Base-by-base conservation (phyloP, 768 basidiomycete genomes). In the Kondoa malvinella region DNA sequence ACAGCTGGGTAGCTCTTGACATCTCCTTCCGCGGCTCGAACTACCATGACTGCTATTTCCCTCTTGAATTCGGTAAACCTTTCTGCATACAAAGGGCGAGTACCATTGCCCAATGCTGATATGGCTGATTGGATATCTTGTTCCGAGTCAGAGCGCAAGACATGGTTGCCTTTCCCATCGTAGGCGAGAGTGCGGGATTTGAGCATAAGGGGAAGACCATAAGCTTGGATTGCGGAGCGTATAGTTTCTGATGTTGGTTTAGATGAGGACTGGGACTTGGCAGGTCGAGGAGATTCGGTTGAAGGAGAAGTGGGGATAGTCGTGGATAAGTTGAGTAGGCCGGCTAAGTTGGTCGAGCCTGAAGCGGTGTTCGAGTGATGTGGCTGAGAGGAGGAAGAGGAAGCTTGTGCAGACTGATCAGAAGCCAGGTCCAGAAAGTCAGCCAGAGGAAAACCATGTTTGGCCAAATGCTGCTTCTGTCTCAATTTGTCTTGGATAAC, bases 1-100 rank as follows among this genome's bases (percentile, higher is more conserved):
- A 96, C 95, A 3, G 84, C 85, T 15, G 92, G 91, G 75, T 99
- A 97, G 2, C 87, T 88, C 57, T 77, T 76, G 1, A 92, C 84
- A 65, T 87, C 83, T 1, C 90, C 94, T 17, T 78, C 76, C 3
- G 80, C 80, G 17, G 87, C 85, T 34, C 89, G 85, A 1, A 95
- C 92, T 14, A 97, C 95, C 88, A 99, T 95, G 34, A 97, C 91
- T 0, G 95, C 92, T 34, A 96, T 86, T 77, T 97, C 95, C 73
- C 86, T 86, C 16, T 79, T 77, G 74, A 97, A 97, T 0, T 86
- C 83, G 0, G 92, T 87, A 87, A 89, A 95, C 74, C 86, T 87
- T 76, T 99, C 95, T 0, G 91, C 94, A 73, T 97, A 99, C 2
- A 96, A 78, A 40, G 71, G 67, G 3, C 72, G 67, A 25, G 67